Base-by-base conservation (phyloP, 2,329 filamentous ascomycete species). In the Colletotrichum lupini region DNA sequence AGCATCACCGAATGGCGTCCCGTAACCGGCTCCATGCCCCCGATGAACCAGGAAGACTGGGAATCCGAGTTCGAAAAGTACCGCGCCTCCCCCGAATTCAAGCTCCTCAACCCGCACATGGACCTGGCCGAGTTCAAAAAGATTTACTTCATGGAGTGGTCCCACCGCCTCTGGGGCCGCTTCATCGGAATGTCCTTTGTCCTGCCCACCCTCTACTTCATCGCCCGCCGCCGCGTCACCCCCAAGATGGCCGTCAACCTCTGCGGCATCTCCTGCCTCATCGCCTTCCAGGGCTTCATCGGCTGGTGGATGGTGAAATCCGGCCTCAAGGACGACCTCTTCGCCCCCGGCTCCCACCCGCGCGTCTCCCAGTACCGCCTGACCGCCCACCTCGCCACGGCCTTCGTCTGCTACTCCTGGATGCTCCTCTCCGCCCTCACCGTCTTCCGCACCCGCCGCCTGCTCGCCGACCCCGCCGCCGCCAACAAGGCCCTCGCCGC, bases 251-350 rank as follows among this genome's bases (percentile, higher is more conserved):
- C 95, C 19, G 82, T 87, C 77, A 92, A 94, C 75, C 87, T 99
- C 16, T 85, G 91, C 53, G 96, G 95, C 14, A 98, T 99, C 75
- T 94, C 94, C 56, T 91, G 89, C 61, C 87, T 98, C 78, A 98
- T 99, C 79, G 97, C 95, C 67, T 97, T 98, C 82, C 97, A 99
- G 83, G 97, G 97, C 57, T 90, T 97, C 79, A 92, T 99, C 76
- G 97, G 97, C 67, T 99, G 97, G 97, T 99, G 97, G 95, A 99
- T 99, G 97, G 97, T 99, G 77, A 97, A 97, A 84, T 97, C 94
- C 12, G 97, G 97, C 1, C 87, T 99, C 75, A 97, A 96, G 82
- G 97, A 98, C 81, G 97, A 99, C 82, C 89, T 99, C 32, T 98
- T 99, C 80, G 94, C 94, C 24, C 93, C 94, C 2, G 97, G 95